A percentile compares a stretch with the other conserved stretches of the same genome.
phyloP scores from a whole-genome alignment of 1,284 basidiomycete genomes.

The Cutaneotrichosporon sp. region DNA sequence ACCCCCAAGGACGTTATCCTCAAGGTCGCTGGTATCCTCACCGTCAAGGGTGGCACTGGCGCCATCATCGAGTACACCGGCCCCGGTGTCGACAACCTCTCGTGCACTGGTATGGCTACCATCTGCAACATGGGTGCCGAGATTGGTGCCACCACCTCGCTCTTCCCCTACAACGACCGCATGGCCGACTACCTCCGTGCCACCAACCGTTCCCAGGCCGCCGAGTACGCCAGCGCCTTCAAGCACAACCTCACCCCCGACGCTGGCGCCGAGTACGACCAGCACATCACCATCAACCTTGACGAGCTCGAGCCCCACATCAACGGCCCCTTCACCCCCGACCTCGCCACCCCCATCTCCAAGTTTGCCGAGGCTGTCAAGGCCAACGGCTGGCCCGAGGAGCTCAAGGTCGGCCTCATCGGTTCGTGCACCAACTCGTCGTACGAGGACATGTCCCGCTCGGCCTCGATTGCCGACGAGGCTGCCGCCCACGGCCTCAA shows the following conservation, averaged over 20 bases:
- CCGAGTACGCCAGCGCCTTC: constrained; percentile 83
- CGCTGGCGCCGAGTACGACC: constrained; percentile 89
- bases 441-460: constrained; percentile 91
- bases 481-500: constrained; percentile 79
- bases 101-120: constrained; percentile 92
- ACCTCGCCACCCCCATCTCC: constrained; percentile 92
- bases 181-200: constrained; percentile 90
- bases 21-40: constrained; percentile 88
- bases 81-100: constrained; percentile 84
- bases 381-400: constrained; percentile 86
- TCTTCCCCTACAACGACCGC: constrained; percentile 88
- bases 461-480: constrained; percentile 86
- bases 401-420: constrained; percentile 86
- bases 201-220: constrained; percentile 82
- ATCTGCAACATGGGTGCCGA: constrained; percentile 99
- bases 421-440: constrained; percentile 98
- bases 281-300: constrained; percentile 90
- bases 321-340: constrained; percentile 98
- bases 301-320: constrained; percentile 90
- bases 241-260: constrained; percentile 74
- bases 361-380: constrained; percentile 78
- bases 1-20: constrained; percentile 97
- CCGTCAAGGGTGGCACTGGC: constrained; percentile 94
- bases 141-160: constrained; percentile 96
- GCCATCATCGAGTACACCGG: constrained; percentile 97